Percentiles rank a stretch among this genome's conserved stretches.
Evolutionary conservation across 306 rosid genomes (phyloP).

Genomic region (Vicia sativa): DNA sequence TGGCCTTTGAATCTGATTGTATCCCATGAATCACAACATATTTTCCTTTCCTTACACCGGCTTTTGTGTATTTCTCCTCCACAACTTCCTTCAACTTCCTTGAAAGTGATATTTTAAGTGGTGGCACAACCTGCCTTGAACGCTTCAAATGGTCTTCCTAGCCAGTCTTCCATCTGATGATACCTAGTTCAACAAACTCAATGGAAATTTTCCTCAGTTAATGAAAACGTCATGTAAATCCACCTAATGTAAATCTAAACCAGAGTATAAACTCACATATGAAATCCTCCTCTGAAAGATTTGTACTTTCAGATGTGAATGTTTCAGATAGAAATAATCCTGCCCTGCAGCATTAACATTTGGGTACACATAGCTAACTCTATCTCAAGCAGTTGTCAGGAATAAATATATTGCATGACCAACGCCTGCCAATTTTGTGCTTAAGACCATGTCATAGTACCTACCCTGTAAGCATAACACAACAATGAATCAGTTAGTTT

Average conservation of each 20-base stretch:
- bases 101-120: conserved; percentile 69
- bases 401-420: conserved; percentile 87
- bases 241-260: background rate
- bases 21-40: conserved; percentile 87
- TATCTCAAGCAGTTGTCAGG: conserved; percentile 84
- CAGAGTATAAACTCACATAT: conserved; percentile 62
- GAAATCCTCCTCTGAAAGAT: conserved; percentile 86
- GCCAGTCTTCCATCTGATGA: conserved; percentile 90
- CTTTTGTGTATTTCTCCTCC: conserved; percentile 62
- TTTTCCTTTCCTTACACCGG: conserved; percentile 66
- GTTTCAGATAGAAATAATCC: conserved; percentile 78
- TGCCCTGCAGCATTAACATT: conserved; percentile 91
- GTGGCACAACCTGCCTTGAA: conserved; percentile 61
- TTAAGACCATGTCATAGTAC: conserved; percentile 92
- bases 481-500: conserved; percentile 29
- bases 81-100: conserved; percentile 83
- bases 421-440: conserved; percentile 84
- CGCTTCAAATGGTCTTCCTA: conserved; percentile 69
- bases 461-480: conserved; percentile 59
- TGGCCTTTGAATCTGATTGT: conserved; percentile 85
- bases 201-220: conserved; percentile 24
- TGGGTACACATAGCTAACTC: conserved; percentile 85
- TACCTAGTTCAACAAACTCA: conserved; percentile 61
- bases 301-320: conserved; percentile 57
- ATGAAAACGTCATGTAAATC: background rate